Conservation (phyloP, 768 basidiomycete genomes). For the Hydnomerulius pinastri region DNA sequence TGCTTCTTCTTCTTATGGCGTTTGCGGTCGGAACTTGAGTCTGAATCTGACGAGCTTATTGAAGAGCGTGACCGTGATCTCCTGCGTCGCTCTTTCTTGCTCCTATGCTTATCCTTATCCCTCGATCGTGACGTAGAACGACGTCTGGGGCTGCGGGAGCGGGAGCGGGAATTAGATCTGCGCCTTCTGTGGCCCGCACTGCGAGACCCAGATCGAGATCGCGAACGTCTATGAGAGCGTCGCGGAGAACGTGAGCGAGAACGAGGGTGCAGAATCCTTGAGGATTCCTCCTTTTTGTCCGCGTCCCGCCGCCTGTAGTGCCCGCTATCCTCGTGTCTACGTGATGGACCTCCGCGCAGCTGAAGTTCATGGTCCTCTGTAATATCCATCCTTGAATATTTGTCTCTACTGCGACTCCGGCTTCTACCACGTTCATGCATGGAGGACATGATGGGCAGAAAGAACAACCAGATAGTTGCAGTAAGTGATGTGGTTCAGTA, state of each 20-base stretch:
- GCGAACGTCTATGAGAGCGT: conserved; percentile 19
- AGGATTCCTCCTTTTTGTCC: conserved; percentile 9
- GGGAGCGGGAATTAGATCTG: conserved; percentile 26
- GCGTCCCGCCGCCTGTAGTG: conserved; percentile 10
- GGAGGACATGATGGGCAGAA: conserved; percentile 20
- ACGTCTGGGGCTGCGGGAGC: conserved; percentile 26
- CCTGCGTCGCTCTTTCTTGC: conserved; percentile 31
- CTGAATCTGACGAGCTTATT: conserved; percentile 43
- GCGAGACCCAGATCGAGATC: conserved; percentile 29
- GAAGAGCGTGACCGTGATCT: conserved; percentile 39
- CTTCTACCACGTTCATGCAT: conserved; percentile 23
- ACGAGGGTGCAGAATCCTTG: conserved; percentile 5
- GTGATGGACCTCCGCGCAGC: conserved; percentile 21
- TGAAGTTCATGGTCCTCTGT: conserved; percentile 18
- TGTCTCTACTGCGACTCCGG: conserved; percentile 18
- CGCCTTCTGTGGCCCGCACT: conserved; percentile 15
- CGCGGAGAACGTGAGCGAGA: conserved; percentile 26
- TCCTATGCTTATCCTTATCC: conserved; percentile 23
- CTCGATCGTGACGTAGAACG: conserved; percentile 40
- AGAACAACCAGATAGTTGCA: background rate
- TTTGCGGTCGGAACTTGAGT: conserved; percentile 34
- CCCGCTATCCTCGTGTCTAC: conserved; percentile 11
- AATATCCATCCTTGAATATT: conserved; percentile 10
- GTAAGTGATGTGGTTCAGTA: background rate
- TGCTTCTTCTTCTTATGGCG: conserved; percentile 48